These are phyloP conservation scores for Tranzscheliella williamsii DNA, from an alignment of 1,284 basidiomycete species.

Conservation along the genomic window DNA sequence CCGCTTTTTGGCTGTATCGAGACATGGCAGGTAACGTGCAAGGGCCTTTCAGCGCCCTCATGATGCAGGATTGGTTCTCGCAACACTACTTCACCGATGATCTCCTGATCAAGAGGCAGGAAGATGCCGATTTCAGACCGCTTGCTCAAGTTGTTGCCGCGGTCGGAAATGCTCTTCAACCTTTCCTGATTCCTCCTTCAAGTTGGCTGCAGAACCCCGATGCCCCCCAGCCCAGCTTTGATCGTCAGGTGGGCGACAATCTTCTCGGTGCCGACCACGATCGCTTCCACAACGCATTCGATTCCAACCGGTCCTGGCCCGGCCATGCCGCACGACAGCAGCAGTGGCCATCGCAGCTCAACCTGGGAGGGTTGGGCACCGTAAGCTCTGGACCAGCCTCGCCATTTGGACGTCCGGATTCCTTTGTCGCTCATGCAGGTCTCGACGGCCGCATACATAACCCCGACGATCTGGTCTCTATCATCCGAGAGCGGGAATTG, in stretches of 20 bases:
- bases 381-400: constrained; percentile 11
- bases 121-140: constrained; percentile 60
- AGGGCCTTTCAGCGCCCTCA: constrained; percentile 86
- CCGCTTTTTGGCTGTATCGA: constrained; percentile 85
- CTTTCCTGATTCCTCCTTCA: constrained; percentile 60
- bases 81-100: constrained; percentile 87
- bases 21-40: constrained; percentile 87
- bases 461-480: constrained; percentile 40
- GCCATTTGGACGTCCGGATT: constrained; percentile 27
- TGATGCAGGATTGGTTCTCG: constrained; percentile 96
- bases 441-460: constrained; percentile 20
- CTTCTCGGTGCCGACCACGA: constrained; percentile 18
- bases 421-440: constrained; percentile 14
- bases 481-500: constrained; percentile 44
- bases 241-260: constrained; percentile 8
- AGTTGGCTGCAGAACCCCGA: constrained; percentile 24
- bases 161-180: constrained; percentile 54
- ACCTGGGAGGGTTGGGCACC: constrained; percentile 17
- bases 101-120: constrained; percentile 77
- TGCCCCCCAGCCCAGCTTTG: constrained; percentile 8
- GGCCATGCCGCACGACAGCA: constrained; percentile 15
- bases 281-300: constrained; percentile 19
- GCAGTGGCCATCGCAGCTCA: constrained; percentile 24
- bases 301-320: constrained; percentile 9
- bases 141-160: constrained; percentile 60